Conservation (phyloP, 192 early-diverging fungal species). For the Piromyces finnis region DNA sequence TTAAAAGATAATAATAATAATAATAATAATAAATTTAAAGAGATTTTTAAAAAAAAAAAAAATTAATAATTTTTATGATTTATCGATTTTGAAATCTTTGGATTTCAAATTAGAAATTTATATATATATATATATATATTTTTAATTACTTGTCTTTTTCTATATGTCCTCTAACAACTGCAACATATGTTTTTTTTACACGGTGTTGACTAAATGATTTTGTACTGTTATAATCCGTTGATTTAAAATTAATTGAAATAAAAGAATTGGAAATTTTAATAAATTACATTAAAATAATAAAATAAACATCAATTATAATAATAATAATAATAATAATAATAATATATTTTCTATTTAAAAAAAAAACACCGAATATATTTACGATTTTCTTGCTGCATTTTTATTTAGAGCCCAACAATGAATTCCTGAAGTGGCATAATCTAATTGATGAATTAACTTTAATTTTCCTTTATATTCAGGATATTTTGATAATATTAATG, state of each 20-base stretch:
- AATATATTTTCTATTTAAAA: too few species aligned
- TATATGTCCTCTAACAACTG: conserved; percentile 10
- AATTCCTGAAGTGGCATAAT: conserved; percentile 17
- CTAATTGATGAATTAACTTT: conserved; percentile 16
- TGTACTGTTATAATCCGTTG: too few species aligned
- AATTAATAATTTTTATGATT: too few species aligned
- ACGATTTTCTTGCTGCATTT: conserved; percentile 5
- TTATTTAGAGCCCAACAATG: conserved; percentile 10
- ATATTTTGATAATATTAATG: not conserved
- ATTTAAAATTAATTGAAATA: too few species aligned
- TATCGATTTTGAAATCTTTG: not conserved
- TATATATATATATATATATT: not conserved
- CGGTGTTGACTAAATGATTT: not conserved
- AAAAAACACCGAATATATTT: too few species aligned
- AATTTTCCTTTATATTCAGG: conserved; percentile 3
- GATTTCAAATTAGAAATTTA: not conserved
- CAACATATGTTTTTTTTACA: conserved; percentile 14
- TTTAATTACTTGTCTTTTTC: conserved; percentile 2
- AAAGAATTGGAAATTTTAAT: too few species aligned
- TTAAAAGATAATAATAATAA: too few species aligned
- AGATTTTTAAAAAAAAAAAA: too few species aligned
- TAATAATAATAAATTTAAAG: too few species aligned
- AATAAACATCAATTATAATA: too few species aligned
- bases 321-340: too few species aligned
- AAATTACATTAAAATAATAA: not conserved